Evolutionary conservation across 176 grass and related monocot genomes (phyloP).

Genomic region (Avena sativa): DNA sequence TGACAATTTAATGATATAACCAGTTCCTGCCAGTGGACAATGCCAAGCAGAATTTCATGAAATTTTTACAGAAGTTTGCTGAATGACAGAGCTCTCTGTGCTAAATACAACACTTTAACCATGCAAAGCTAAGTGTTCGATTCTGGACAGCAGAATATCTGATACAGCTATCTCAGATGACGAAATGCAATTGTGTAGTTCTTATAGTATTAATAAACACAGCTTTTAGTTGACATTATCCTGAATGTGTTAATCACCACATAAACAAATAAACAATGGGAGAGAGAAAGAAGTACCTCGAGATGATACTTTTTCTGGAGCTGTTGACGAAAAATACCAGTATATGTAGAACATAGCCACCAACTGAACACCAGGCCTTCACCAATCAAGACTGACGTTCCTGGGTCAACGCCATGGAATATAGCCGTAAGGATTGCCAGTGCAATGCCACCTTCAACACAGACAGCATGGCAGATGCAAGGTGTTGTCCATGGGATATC

Average conservation of each 20-base stretch:
- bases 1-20: not conserved
- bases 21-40: not conserved
- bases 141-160: not conserved
- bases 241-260: not conserved
- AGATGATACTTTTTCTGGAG: conserved; percentile 77
- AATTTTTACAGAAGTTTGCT: not conserved
- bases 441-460: conserved; percentile 72
- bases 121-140: not conserved
- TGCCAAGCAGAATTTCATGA: not conserved
- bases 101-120: conserved; percentile 20
- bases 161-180: not conserved
- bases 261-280: not conserved
- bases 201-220: conserved; percentile 1
- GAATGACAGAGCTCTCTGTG: not conserved
- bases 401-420: conserved; percentile 68
- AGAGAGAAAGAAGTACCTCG: conserved; percentile 44
- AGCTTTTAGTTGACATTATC: not conserved
- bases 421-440: conserved; percentile 58
- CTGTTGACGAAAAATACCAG: conserved; percentile 39
- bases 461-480: conserved; percentile 69
- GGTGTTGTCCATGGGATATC: conserved; percentile 66
- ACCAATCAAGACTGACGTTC: conserved; percentile 53
- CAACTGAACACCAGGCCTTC: conserved; percentile 66
- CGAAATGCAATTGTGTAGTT: not conserved
- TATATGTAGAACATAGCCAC: conserved; percentile 63